A percentile compares a stretch with the other conserved stretches of the same genome.
Evolutionary conservation across 805 yeast genomes (phyloP).

Genomic region (Saccharomyces jurei): DNA sequence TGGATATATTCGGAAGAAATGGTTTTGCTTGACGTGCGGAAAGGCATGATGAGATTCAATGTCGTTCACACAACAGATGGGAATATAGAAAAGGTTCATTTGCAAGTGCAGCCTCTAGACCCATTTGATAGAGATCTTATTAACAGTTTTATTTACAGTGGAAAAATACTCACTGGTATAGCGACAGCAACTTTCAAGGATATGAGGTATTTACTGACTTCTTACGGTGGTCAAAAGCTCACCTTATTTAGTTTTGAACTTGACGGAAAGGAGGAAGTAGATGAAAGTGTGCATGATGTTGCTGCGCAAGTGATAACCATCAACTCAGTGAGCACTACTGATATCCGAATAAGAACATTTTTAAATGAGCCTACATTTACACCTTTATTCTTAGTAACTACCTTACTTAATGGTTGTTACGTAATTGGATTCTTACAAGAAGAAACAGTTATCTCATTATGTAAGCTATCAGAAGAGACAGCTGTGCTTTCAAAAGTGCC

Average conservation of each 20-base stretch:
- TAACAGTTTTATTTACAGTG: not conserved
- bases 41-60: not conserved
- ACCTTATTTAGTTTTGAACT: not conserved
- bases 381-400: slow-evolving; percentile 5
- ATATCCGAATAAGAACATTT: not conserved
- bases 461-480: not conserved
- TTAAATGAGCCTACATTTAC: not conserved
- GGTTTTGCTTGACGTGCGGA: not conserved
- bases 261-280: slow-evolving; percentile 2
- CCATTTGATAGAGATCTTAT: not conserved
- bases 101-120: not conserved
- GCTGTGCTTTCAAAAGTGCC: not conserved
- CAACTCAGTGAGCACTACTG: not conserved
- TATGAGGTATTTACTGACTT: not conserved
- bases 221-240: not conserved
- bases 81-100: not conserved
- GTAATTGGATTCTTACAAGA: not conserved
- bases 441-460: not conserved
- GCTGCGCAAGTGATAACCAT: slow-evolving; percentile 9
- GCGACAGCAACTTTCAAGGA: not conserved
- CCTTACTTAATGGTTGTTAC: slow-evolving; percentile 7
- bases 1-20: not conserved
- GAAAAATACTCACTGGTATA: not conserved
- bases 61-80: not conserved
- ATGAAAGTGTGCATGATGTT: slow-evolving; percentile 6